Percentiles rank a stretch among this genome's conserved stretches.
Conservation (phyloP, 1,284 basidiomycete species). For the Xerocomus minutiporus region DNA sequence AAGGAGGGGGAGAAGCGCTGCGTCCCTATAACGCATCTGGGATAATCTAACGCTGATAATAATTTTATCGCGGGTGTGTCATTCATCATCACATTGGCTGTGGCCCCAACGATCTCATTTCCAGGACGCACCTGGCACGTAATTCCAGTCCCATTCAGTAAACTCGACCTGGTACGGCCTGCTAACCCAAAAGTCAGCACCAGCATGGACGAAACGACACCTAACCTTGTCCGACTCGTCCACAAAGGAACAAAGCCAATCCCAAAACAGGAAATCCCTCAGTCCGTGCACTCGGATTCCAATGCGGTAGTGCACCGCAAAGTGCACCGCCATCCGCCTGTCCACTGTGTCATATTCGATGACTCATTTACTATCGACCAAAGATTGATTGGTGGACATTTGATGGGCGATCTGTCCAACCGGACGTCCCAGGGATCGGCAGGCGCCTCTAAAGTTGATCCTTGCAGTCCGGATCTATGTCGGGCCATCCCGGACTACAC, state of each 20-base stretch:
- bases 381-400: too few species aligned
- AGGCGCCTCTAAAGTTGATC: too few species aligned
- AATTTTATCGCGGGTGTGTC: slow-evolving; percentile 15
- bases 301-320: neutral
- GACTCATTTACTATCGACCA: neutral
- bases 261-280: slow-evolving; percentile 7
- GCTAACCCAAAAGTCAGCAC: neutral
- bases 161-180: neutral
- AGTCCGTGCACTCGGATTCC: neutral
- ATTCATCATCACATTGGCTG: slow-evolving; percentile 11
- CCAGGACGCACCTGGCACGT: neutral
- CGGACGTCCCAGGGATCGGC: too few species aligned
- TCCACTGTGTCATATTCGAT: neutral
- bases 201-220: neutral
- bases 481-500: neutral
- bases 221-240: neutral
- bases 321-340: neutral
- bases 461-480: neutral
- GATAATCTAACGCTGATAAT: slow-evolving; percentile 7
- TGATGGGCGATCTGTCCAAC: too few species aligned
- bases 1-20: too few species aligned
- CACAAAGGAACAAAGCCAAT: slow-evolving; percentile 14
- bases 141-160: neutral
- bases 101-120: slow-evolving; percentile 8
- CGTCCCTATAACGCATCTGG: neutral